phyloP scores from a whole-genome alignment of 75 land plant genomes.

The Larix kaempferi region DNA sequence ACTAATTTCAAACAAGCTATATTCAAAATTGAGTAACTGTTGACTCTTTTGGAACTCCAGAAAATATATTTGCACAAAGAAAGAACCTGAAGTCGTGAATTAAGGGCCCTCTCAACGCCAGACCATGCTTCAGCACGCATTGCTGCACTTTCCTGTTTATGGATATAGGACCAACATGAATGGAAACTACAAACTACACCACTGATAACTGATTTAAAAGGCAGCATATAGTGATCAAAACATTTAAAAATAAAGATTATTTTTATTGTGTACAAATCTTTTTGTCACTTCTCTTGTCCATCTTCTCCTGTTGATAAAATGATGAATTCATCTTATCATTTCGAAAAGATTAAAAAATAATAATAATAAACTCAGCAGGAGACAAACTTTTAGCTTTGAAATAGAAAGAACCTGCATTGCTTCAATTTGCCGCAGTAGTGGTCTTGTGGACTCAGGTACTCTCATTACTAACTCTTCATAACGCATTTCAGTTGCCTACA shows the following conservation, averaged over 20 bases:
- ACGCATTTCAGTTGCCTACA: slow-evolving; percentile 92
- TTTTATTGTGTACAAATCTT: too few relatives aligned
- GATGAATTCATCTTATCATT: too few relatives aligned
- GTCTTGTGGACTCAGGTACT: slow-evolving; percentile 98
- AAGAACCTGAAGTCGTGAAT: slow-evolving; percentile 80
- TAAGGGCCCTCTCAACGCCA: slow-evolving; percentile 88
- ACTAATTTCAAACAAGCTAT: neutral
- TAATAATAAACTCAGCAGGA: too few relatives aligned
- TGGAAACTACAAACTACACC: neutral
- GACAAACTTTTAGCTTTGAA: neutral
- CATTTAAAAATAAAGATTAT: neutral
- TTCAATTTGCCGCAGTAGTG: slow-evolving; percentile 97
- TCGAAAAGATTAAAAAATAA: too few relatives aligned
- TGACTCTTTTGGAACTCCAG: neutral
- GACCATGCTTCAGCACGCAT: slow-evolving; percentile 95
- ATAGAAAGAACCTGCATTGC: slow-evolving; percentile 70
- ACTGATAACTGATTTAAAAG: neutral
- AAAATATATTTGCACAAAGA: neutral
- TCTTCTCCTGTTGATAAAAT: too few relatives aligned
- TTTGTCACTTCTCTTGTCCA: neutral
- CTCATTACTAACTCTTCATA: slow-evolving; percentile 91
- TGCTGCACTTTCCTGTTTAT: slow-evolving; percentile 70
- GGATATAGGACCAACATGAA: neutral
- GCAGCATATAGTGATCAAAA: neutral
- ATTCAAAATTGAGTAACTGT: neutral